Evolutionary conservation across 2,329 filamentous ascomycete genomes (phyloP).

Genomic region (Sporothrix brasiliensis): DNA sequence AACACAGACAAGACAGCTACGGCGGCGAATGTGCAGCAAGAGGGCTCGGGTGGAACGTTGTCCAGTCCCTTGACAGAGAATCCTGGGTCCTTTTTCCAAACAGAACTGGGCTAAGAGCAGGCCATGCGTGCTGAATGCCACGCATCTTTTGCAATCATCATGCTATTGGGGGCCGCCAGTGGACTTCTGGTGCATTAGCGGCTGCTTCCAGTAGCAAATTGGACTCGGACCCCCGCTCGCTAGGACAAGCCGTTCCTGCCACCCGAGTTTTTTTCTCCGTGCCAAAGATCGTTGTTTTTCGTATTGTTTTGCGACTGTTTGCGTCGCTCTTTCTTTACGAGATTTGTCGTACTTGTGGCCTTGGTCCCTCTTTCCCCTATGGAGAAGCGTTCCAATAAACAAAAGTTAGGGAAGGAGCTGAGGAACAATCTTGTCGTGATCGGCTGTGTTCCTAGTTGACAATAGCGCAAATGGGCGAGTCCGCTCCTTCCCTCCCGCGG

Average conservation of each 20-base stretch:
- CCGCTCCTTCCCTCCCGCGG: slow-evolving; percentile 31
- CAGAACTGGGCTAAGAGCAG: neutral
- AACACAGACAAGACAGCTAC: neutral
- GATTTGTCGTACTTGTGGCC: neutral
- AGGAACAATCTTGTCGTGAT: neutral
- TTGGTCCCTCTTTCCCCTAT: neutral
- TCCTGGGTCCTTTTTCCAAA: neutral
- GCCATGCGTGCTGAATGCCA: neutral
- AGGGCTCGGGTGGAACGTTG: neutral
- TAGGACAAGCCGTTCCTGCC: slow-evolving; percentile 30
- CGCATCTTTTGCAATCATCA: slow-evolving; percentile 12
- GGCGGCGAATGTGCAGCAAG: neutral
- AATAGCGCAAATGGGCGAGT: slow-evolving; percentile 20
- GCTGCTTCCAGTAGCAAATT: slow-evolving; percentile 30
- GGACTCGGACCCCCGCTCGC: slow-evolving; percentile 31
- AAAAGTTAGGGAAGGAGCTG: neutral
- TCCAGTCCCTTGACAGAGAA: neutral
- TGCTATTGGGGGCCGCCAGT: slow-evolving; percentile 30
- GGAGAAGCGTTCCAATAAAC: neutral
- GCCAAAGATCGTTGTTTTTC: neutral
- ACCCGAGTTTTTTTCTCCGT: slow-evolving; percentile 26
- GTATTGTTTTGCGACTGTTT: neutral
- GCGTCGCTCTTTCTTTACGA: neutral
- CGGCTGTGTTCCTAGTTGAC: slow-evolving; percentile 13
- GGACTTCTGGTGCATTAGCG: slow-evolving; percentile 32